A percentile compares a stretch with the other conserved stretches of the same genome.
These are phyloP conservation scores for Pachyrhizus erosus DNA, from an alignment of 306 rosid species.

Conservation along the genomic window DNA sequence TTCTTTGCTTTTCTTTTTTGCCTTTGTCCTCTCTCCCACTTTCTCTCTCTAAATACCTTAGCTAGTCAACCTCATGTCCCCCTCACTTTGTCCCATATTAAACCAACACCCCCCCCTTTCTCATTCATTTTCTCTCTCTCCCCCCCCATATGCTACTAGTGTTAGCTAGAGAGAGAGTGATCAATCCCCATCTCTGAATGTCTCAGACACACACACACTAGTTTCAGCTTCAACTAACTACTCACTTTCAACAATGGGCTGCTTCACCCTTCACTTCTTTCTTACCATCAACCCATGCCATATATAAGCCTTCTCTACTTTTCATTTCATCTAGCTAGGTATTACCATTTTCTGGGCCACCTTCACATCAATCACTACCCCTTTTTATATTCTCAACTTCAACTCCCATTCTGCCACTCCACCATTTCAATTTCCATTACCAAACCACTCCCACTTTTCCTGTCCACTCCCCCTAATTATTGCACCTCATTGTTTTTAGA, in stretches of 20 bases:
- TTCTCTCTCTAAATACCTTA: slow-evolving; percentile 44
- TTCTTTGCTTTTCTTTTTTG: slow-evolving; percentile 18
- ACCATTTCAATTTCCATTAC: background rate
- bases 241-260: slow-evolving; percentile 34
- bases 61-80: slow-evolving; percentile 68
- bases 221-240: slow-evolving; percentile 42
- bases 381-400: slow-evolving; percentile 30
- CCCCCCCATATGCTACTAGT: slow-evolving; percentile 10
- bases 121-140: background rate
- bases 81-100: slow-evolving; percentile 63
- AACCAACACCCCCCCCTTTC: slow-evolving; percentile 50
- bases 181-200: slow-evolving; percentile 73
- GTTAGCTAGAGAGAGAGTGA: slow-evolving; percentile 41
- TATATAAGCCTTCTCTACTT: slow-evolving; percentile 49
- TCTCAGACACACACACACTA: slow-evolving; percentile 50
- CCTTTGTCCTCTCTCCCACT: slow-evolving; percentile 22
- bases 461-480: background rate
- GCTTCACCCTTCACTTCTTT: slow-evolving; percentile 28
- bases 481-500: background rate
- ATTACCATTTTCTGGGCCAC: slow-evolving; percentile 35
- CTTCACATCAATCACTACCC: slow-evolving; percentile 26
- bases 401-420: slow-evolving; percentile 29
- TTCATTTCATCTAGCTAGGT: slow-evolving; percentile 24
- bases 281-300: slow-evolving; percentile 47
- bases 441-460: slow-evolving; percentile 32